Conservation (phyloP, 129 eudicot species). For the Logfia minima region DNA sequence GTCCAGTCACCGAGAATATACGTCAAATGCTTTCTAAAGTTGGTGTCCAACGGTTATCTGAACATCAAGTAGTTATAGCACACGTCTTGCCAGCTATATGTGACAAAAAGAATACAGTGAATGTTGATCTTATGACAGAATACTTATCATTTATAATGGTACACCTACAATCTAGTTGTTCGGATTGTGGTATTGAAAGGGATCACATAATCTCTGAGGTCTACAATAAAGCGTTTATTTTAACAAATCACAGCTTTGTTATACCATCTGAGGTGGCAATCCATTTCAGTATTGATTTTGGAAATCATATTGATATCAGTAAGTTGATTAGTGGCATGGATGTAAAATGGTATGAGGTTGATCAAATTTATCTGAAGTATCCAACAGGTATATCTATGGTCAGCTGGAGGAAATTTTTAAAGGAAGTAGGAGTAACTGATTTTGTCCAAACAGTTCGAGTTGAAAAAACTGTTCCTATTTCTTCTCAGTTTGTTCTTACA, state of each 20-base stretch:
- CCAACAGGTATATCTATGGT: slow-evolving; percentile 43
- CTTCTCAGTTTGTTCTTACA: slow-evolving; percentile 35
- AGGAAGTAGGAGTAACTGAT: slow-evolving; percentile 69
- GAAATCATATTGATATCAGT: slow-evolving; percentile 48
- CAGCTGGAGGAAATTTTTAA: slow-evolving; percentile 71
- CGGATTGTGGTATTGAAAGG: slow-evolving; percentile 57
- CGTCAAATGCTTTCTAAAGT: slow-evolving; percentile 55
- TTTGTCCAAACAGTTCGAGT: slow-evolving; percentile 61
- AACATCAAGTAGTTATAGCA: slow-evolving; percentile 69
- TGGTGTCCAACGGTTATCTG: slow-evolving; percentile 75
- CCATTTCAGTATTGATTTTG: slow-evolving; percentile 66
- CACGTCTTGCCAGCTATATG: slow-evolving; percentile 71
- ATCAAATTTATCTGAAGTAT: slow-evolving; percentile 50
- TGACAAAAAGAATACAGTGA: slow-evolving; percentile 33
- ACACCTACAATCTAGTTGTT: slow-evolving; percentile 71
- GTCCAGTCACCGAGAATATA: slow-evolving; percentile 38
- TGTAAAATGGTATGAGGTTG: slow-evolving; percentile 71
- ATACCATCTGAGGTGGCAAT: slow-evolving; percentile 55
- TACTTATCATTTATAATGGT: slow-evolving; percentile 70
- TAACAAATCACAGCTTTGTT: slow-evolving; percentile 73
- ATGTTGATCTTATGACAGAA: slow-evolving; percentile 57
- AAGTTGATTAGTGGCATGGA: slow-evolving; percentile 54
- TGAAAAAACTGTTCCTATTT: slow-evolving; percentile 47
- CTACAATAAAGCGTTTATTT: slow-evolving; percentile 51
- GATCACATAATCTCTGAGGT: slow-evolving; percentile 59